Evolutionary conservation across 2,329 filamentous ascomycete species (phyloP).

Genomic region (Ceratocystiopsis brevicomis): DNA sequence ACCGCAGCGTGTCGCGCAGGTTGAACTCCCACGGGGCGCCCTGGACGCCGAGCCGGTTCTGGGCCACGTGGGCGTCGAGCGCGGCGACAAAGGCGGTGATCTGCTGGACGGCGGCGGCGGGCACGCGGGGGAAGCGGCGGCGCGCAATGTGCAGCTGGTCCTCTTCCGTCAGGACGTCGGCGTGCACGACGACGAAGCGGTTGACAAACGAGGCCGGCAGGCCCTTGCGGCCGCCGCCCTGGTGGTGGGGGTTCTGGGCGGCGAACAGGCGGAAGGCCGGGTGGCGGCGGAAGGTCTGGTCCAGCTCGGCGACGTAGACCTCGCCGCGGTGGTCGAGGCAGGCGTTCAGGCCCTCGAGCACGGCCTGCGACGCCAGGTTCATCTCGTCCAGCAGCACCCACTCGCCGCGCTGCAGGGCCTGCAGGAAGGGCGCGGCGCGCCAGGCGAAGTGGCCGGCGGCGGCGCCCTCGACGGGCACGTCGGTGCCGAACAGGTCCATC

Average conservation of each 20-base stretch:
- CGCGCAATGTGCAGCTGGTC: slow-evolving; percentile 70
- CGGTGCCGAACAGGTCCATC: slow-evolving; percentile 92
- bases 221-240: slow-evolving; percentile 88
- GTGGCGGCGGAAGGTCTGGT: slow-evolving; percentile 83
- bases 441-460: slow-evolving; percentile 82
- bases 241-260: slow-evolving; percentile 92
- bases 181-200: slow-evolving; percentile 93
- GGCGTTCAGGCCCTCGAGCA: slow-evolving; percentile 87
- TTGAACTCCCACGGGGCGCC: slow-evolving; percentile 92
- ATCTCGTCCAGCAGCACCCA: slow-evolving; percentile 98
- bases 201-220: slow-evolving; percentile 93
- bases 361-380: slow-evolving; percentile 93
- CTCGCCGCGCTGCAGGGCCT: slow-evolving; percentile 89
- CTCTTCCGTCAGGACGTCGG: slow-evolving; percentile 66
- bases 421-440: slow-evolving; percentile 87
- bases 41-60: slow-evolving; percentile 22
- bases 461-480: slow-evolving; percentile 87
- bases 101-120: slow-evolving; percentile 37
- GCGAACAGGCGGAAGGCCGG: slow-evolving; percentile 87
- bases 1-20: slow-evolving; percentile 72
- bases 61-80: slow-evolving; percentile 49
- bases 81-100: slow-evolving; percentile 65
- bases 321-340: slow-evolving; percentile 93
- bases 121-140: slow-evolving; percentile 52
- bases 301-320: slow-evolving; percentile 86